Evolutionary conservation across 768 basidiomycete genomes (phyloP).

Genomic region (Leccinum barrowsii): DNA sequence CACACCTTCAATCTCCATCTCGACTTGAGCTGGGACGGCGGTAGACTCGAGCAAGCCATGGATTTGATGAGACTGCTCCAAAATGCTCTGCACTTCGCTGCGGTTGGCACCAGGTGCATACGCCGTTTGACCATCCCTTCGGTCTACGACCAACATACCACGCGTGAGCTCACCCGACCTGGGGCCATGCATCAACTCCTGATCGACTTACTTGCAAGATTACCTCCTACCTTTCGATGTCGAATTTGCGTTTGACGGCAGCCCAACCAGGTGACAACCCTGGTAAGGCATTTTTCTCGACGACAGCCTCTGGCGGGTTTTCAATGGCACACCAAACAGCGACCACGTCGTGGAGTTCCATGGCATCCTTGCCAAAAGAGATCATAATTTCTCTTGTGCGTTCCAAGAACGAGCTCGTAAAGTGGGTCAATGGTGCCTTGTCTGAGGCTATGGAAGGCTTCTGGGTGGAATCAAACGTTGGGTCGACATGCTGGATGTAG

Average conservation of each 20-base stretch:
- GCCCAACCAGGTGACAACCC: conserved; percentile 53
- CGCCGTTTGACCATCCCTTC: conserved; percentile 60
- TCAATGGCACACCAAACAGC: conserved; percentile 85
- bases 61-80: conserved; percentile 36
- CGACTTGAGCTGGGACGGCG: conserved; percentile 52
- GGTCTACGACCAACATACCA: conserved; percentile 85
- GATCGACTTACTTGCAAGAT: neutral
- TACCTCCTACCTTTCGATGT: conserved; percentile 60
- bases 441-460: conserved; percentile 42
- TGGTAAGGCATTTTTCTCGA: conserved; percentile 21
- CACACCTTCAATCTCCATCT: conserved; percentile 36
- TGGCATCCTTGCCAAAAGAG: conserved; percentile 74
- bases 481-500: conserved; percentile 60
- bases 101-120: conserved; percentile 67
- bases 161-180: conserved; percentile 78
- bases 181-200: neutral
- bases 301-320: conserved; percentile 50
- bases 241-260: conserved; percentile 49
- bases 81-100: conserved; percentile 53
- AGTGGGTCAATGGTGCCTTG: conserved; percentile 66
- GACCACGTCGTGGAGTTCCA: conserved; percentile 90
- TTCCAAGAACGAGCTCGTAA: conserved; percentile 78
- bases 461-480: conserved; percentile 47
- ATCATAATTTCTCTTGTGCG: conserved; percentile 73
- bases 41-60: conserved; percentile 45